Base-by-base conservation (phyloP, 768 basidiomycete species). In the Collybia sp. region DNA sequence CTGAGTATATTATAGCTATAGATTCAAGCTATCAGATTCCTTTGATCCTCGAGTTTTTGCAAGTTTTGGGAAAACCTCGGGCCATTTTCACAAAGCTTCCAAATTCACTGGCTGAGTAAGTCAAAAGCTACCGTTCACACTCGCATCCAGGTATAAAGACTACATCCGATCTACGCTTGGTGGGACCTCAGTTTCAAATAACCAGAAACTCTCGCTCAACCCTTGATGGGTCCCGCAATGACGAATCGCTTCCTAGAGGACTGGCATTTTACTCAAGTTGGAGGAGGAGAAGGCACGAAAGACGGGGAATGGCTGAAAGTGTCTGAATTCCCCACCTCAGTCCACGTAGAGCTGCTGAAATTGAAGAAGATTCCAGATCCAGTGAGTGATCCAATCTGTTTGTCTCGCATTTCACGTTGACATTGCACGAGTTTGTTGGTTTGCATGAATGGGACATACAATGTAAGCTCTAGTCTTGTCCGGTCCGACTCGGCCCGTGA, bases 371-470 rank as follows among this genome's bases (percentile, higher is more conserved):
- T 95, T 32, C 84, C 87, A 30, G 88, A 96, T 64, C 92, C 91
- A 42, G 88, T 88, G 57, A 50, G 82, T 68, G 17, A 30, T 18
- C 31, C 37, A 16, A 17, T 37, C 40, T 44, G 12, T 13, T 45
- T 30, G 41, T 18, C n/a, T 12, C 19, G 13, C 12, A 45, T 12
- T 9, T 20, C 17, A 30, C 30, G 13, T 19, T 13, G 19, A 39
- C 6, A 13, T 35, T 41, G 42, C 12, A 51, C 18, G 52, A 90
- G 87, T 85, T 86, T 51, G 53, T 88, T 37, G 88, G 85, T 10
- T 67, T 92, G 48, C 75, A 86, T 50, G 93, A 95, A 61, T 91
- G 86, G 83, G 86, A 93, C 55, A 85, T 92, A 12, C 93, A 95
- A 68, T 94, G 92, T 91, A 51, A 55, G 80, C 60, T n/a, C n/a